Percentiles rank a stretch among this genome's conserved stretches.
These are phyloP conservation scores for Hyphodiscus hymeniophilus DNA, from an alignment of 495 filamentous ascomycete genomes.

Conservation along the genomic window DNA sequence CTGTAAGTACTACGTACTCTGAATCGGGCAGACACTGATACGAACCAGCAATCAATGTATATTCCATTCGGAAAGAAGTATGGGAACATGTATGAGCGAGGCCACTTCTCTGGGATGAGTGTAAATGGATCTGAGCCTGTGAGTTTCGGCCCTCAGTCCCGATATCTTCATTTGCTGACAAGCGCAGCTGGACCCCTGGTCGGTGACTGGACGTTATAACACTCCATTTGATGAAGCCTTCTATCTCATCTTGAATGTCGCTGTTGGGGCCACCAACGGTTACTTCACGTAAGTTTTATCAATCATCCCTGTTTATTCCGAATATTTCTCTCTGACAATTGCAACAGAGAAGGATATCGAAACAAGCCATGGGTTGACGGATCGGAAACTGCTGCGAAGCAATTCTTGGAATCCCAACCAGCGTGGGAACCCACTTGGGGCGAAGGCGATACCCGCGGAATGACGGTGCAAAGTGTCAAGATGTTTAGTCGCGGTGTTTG, in stretches of 20 bases:
- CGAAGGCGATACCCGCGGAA: conserved; percentile 9
- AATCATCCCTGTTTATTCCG: background rate
- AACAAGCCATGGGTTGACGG: conserved; percentile 60
- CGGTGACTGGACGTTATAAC: conserved; percentile 22
- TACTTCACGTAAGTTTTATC: conserved; percentile 44
- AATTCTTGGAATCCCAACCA: conserved; percentile 47
- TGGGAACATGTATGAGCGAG: conserved; percentile 44
- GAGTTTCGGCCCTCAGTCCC: conserved; percentile 28
- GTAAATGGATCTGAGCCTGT: background rate
- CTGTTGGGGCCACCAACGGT: conserved; percentile 56
- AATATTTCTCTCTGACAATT: background rate
- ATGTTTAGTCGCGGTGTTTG: background rate
- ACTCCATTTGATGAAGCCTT: conserved; percentile 63
- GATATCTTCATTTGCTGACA: conserved; percentile 37
- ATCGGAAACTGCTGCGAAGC: conserved; percentile 34
- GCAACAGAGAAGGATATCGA: conserved; percentile 38
- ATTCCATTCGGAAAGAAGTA: conserved; percentile 6
- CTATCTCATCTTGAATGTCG: conserved; percentile 62
- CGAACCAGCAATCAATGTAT: conserved; percentile 1
- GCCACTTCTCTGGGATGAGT: conserved; percentile 21
- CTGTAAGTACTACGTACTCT: background rate
- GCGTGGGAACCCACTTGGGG: conserved; percentile 60
- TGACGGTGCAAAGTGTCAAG: conserved; percentile 13
- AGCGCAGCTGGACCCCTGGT: conserved; percentile 38
- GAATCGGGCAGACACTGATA: background rate